Percentiles rank a stretch among this genome's conserved stretches.
phyloP scores from a whole-genome alignment of 129 eudicot species.

The Flaveria sonorensis region DNA sequence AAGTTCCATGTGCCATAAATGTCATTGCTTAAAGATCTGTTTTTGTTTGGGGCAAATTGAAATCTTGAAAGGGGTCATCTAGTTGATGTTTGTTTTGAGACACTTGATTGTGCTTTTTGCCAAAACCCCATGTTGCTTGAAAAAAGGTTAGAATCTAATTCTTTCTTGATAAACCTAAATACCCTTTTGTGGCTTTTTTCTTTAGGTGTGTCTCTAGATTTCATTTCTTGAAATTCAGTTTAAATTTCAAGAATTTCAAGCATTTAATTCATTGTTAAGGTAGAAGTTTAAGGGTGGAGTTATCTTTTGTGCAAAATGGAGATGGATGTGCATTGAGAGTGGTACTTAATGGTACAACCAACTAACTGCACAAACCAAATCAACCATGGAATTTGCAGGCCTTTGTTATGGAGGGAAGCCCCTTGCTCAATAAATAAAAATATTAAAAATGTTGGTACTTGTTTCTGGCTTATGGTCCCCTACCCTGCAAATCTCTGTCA shows the following conservation, averaged over 20 bases:
- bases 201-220: not conserved
- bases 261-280: not conserved
- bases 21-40: slow-evolving; percentile 12
- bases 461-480: slow-evolving; percentile 68
- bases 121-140: slow-evolving; percentile 36
- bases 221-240: slow-evolving; percentile 29
- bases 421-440: slow-evolving; percentile 36
- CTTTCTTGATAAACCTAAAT: slow-evolving; percentile 37
- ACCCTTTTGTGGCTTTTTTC: slow-evolving; percentile 20
- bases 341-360: slow-evolving; percentile 33
- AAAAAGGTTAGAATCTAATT: slow-evolving; percentile 35
- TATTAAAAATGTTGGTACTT: slow-evolving; percentile 47
- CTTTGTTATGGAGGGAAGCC: slow-evolving; percentile 32
- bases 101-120: slow-evolving; percentile 34
- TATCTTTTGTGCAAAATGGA: not conserved
- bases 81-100: slow-evolving; percentile 35
- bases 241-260: slow-evolving; percentile 16
- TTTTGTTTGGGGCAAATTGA: slow-evolving; percentile 27
- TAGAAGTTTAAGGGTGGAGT: not conserved
- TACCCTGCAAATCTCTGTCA: slow-evolving; percentile 58
- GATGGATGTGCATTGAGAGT: slow-evolving; percentile 34
- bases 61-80: slow-evolving; percentile 29
- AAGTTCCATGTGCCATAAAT: slow-evolving; percentile 40
- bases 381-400: slow-evolving; percentile 30
- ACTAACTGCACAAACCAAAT: slow-evolving; percentile 13